phyloP scores from a whole-genome alignment of 2,329 filamentous ascomycete genomes.

The Trichophyton benhamiae region DNA sequence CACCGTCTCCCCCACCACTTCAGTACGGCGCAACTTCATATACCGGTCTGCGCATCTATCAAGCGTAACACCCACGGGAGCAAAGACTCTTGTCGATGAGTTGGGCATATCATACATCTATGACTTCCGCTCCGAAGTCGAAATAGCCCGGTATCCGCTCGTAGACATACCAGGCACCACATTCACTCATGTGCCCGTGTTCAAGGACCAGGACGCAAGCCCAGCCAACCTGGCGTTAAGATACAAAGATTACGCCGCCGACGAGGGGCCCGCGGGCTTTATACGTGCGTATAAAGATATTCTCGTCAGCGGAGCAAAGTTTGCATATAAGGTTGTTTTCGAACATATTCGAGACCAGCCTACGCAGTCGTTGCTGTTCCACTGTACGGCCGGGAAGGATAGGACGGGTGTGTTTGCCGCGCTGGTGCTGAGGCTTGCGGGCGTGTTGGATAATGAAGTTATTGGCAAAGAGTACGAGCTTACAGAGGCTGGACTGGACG shows the following conservation, averaged over 20 bases:
- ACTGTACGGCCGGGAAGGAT: slow-evolving; percentile 70
- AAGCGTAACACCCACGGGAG: slow-evolving; percentile 42
- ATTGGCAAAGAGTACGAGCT: slow-evolving; percentile 29
- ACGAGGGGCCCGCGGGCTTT: slow-evolving; percentile 50
- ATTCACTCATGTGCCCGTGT: slow-evolving; percentile 53
- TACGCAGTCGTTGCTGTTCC: slow-evolving; percentile 46
- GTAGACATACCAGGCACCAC: slow-evolving; percentile 40
- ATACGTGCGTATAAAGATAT: slow-evolving; percentile 56
- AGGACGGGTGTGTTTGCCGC: slow-evolving; percentile 60
- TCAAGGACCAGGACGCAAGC: slow-evolving; percentile 49
- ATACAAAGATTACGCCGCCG: slow-evolving; percentile 47
- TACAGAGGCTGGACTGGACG: slow-evolving; percentile 22
- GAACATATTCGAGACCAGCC: slow-evolving; percentile 41
- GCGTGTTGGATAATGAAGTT: slow-evolving; percentile 47
- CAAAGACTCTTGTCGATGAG: slow-evolving; percentile 36
- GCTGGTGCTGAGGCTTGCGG: slow-evolving; percentile 51
- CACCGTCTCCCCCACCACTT: slow-evolving; percentile 27
- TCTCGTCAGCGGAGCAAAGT: slow-evolving; percentile 49
- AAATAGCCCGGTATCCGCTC: slow-evolving; percentile 30
- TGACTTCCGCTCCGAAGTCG: slow-evolving; percentile 50
- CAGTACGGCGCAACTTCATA: slow-evolving; percentile 43
- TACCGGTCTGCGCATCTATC: slow-evolving; percentile 61
- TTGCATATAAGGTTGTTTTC: slow-evolving; percentile 47
- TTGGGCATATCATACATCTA: slow-evolving; percentile 55
- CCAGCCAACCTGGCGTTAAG: slow-evolving; percentile 52